A percentile compares a stretch with the other conserved stretches of the same genome.
Evolutionary conservation across 345 rosid species (phyloP).

Genomic region (Capsella bursapastoris): DNA sequence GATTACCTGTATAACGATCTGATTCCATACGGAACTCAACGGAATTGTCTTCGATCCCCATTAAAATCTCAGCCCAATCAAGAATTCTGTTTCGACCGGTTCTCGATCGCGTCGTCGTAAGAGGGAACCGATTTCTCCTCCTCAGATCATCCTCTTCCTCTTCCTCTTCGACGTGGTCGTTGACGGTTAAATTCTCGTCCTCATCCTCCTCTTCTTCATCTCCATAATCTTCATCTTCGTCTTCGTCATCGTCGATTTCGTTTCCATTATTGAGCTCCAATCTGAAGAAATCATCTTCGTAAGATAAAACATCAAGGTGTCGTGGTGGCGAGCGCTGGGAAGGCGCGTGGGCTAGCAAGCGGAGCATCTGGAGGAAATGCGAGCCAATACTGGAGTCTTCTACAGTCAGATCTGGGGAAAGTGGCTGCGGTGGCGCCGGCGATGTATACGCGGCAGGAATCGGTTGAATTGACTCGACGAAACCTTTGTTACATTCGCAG

Average conservation of each 20-base stretch:
- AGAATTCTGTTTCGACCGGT: constrained; percentile 73
- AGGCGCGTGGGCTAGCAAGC: constrained; percentile 60
- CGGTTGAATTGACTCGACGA: constrained; percentile 60
- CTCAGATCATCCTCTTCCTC: constrained; percentile 51
- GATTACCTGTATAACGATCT: constrained; percentile 58
- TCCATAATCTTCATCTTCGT: constrained; percentile 55
- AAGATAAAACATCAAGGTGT: constrained; percentile 44
- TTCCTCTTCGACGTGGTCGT: constrained; percentile 37
- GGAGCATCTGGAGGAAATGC: constrained; percentile 70
- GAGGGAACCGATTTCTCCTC: constrained; percentile 52
- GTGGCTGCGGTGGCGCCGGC: constrained; percentile 47
- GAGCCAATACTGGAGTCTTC: constrained; percentile 62
- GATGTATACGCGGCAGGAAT: constrained; percentile 47
- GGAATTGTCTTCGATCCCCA: constrained; percentile 73
- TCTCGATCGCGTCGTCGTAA: constrained; percentile 55
- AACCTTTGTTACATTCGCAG: constrained; percentile 75
- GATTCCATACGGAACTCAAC: constrained; percentile 66
- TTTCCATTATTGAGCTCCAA: constrained; percentile 66
- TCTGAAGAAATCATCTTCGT: constrained; percentile 67
- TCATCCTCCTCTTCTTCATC: constrained; percentile 58
- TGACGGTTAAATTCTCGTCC: constrained; percentile 36
- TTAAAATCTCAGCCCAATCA: constrained; percentile 71
- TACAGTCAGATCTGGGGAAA: constrained; percentile 49
- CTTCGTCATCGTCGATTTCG: constrained; percentile 58
- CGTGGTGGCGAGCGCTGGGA: constrained; percentile 45